Evolutionary conservation across 352 stramenopile genomes (phyloP).

Genomic region (Lagenidium sp.): DNA sequence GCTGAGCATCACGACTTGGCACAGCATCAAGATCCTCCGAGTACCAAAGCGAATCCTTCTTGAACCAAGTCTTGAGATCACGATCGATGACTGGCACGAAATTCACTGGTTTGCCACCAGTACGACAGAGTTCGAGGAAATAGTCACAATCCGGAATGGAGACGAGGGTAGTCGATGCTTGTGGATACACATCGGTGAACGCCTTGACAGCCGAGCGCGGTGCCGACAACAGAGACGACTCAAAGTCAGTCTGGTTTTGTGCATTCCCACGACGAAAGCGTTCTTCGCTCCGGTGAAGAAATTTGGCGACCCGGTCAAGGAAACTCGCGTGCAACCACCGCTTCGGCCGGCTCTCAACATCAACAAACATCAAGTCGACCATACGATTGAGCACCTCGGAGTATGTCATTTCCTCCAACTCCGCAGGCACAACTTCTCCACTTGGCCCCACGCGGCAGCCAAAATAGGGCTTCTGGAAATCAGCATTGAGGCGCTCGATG

Average conservation of each 20-base stretch:
- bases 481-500: slow-evolving; percentile 67
- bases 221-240: slow-evolving; percentile 25
- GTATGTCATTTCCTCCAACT: slow-evolving; percentile 86
- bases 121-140: slow-evolving; percentile 77
- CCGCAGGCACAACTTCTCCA: slow-evolving; percentile 25
- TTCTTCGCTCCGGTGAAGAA: slow-evolving; percentile 60
- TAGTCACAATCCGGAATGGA: slow-evolving; percentile 71
- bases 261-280: slow-evolving; percentile 37
- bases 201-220: slow-evolving; percentile 27
- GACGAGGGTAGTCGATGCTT: slow-evolving; percentile 39
- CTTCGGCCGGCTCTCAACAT: slow-evolving; percentile 29
- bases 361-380: slow-evolving; percentile 74
- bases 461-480: slow-evolving; percentile 90
- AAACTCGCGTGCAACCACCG: slow-evolving; percentile 77
- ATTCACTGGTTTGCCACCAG: slow-evolving; percentile 80
- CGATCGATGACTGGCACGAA: slow-evolving; percentile 79
- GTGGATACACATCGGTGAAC: slow-evolving; percentile 52
- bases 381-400: slow-evolving; percentile 61
- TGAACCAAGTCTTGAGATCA: slow-evolving; percentile 83
- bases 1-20: slow-evolving; percentile 60
- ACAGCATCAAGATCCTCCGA: slow-evolving; percentile 83
- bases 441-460: slow-evolving; percentile 40
- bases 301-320: slow-evolving; percentile 55
- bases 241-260: slow-evolving; percentile 28
- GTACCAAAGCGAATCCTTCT: slow-evolving; percentile 89